These are phyloP conservation scores for Wallemia mellicola DNA, from an alignment of 1,284 basidiomycete genomes.

Conservation along the genomic window DNA sequence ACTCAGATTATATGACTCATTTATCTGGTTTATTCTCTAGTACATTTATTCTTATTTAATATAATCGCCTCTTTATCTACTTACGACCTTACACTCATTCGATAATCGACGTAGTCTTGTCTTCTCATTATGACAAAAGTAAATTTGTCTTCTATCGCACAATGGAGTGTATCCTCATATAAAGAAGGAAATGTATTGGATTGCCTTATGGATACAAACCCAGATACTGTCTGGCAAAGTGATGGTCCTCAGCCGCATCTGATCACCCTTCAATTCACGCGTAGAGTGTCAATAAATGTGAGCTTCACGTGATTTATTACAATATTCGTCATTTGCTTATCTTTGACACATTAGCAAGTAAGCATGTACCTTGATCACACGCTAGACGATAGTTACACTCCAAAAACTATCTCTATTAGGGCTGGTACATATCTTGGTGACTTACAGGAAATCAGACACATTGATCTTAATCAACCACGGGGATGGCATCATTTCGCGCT, in stretches of 20 bases:
- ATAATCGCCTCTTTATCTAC: no score
- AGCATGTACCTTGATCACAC: constrained; percentile 61
- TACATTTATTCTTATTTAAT: no score
- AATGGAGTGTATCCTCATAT: constrained; percentile 88
- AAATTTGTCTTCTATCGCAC: constrained; percentile 24
- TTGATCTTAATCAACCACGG: constrained; percentile 61
- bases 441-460: constrained; percentile 61
- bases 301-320: no score
- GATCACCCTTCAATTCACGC: constrained; percentile 71
- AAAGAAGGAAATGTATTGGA: constrained; percentile 92
- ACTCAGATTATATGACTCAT: no score
- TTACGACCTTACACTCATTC: no score
- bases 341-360: no score
- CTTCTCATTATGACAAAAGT: neutral
- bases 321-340: no score
- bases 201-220: constrained; percentile 60
- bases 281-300: neutral
- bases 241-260: constrained; percentile 93
- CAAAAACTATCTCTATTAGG: constrained; percentile 57
- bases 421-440: constrained; percentile 78
- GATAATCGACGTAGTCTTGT: no score
- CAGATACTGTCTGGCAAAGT: constrained; percentile 93
- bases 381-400: constrained; percentile 89
- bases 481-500: constrained; percentile 85
- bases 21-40: no score